A percentile compares a stretch with the other conserved stretches of the same genome.
phyloP scores from a whole-genome alignment of 208 protist species.

The Acanthamoeba quina region DNA sequence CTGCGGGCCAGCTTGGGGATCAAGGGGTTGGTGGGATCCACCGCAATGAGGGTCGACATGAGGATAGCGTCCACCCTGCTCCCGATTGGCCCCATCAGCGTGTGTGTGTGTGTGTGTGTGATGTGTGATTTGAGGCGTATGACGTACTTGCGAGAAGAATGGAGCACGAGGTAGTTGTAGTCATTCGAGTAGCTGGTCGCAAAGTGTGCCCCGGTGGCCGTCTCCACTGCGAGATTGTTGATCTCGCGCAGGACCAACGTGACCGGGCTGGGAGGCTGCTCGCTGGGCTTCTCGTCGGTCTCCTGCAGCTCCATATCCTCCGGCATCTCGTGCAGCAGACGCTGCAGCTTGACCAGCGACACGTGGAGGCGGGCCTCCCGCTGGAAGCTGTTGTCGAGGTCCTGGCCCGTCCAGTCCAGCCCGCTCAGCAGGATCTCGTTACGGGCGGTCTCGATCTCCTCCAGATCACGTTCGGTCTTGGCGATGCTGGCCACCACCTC shows the following conservation, averaged over 20 bases:
- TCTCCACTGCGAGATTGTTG: slow-evolving; percentile 8
- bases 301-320: not conserved
- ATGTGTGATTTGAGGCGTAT: not conserved
- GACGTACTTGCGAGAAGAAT: slow-evolving; percentile 19
- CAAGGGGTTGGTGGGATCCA: slow-evolving; percentile 21
- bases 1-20: slow-evolving; percentile 15
- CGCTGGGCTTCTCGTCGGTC: not conserved
- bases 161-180: slow-evolving; percentile 3
- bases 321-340: not conserved
- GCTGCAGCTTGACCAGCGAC: not conserved
- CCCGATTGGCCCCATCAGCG: too few species aligned
- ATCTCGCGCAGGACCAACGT: not conserved
- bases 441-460: not conserved
- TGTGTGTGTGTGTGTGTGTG: not conserved
- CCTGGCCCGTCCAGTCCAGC: not conserved
- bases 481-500: not conserved
- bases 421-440: not conserved
- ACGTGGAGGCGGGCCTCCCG: not conserved
- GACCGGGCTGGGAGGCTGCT: not conserved
- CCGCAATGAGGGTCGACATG: not conserved
- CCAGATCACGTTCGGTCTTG: not conserved
- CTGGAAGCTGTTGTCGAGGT: not conserved
- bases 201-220: not conserved
- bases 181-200: not conserved
- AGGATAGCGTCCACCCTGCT: slow-evolving; percentile 23